Conservation (phyloP, 768 basidiomycete species). For the Mycena capillaripes region DNA sequence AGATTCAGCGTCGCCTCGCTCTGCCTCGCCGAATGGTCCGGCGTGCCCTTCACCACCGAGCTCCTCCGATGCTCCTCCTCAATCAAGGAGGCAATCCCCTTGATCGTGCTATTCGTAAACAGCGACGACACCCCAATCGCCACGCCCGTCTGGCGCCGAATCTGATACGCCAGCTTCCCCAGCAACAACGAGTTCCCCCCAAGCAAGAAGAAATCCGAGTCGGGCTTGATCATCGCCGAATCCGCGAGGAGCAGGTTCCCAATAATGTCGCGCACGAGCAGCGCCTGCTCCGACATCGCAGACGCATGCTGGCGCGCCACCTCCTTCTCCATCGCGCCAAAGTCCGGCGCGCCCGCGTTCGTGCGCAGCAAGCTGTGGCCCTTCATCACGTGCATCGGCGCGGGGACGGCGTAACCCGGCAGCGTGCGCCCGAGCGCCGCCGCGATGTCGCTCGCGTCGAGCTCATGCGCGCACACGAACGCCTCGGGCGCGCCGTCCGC, state of each 20-base stretch:
- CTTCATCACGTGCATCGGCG: constrained; percentile 49
- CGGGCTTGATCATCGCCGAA: constrained; percentile 42
- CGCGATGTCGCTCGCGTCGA: constrained; percentile 41
- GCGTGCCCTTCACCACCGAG: no score
- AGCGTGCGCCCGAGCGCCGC: constrained; percentile 42
- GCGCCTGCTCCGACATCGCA: constrained; percentile 47
- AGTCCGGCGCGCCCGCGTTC: constrained; percentile 47
- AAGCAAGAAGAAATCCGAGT: constrained; percentile 60
- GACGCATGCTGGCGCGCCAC: constrained; percentile 40
- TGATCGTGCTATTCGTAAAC: constrained; percentile 57
- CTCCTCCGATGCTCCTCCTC: no score
- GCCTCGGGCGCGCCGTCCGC: constrained; percentile 54
- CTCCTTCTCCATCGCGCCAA: constrained; percentile 47
- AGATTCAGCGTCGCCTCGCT: constrained; percentile 38
- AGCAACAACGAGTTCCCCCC: constrained; percentile 60
- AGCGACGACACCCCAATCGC: constrained; percentile 54
- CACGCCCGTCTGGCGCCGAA: constrained; percentile 55
- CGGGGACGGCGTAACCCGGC: constrained; percentile 58
- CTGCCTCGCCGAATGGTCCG: neutral
- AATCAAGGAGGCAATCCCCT: constrained; percentile 55
- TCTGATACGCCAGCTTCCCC: constrained; percentile 56
- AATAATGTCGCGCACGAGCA: constrained; percentile 53
- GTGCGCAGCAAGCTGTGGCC: constrained; percentile 40
- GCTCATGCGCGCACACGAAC: constrained; percentile 48
- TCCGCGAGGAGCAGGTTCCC: constrained; percentile 51